Percentiles rank a stretch among this genome's conserved stretches.
These are phyloP conservation scores for Apiotrichum mycotoxinovorans DNA, from an alignment of 1,284 basidiomycete genomes.

Conservation along the genomic window DNA sequence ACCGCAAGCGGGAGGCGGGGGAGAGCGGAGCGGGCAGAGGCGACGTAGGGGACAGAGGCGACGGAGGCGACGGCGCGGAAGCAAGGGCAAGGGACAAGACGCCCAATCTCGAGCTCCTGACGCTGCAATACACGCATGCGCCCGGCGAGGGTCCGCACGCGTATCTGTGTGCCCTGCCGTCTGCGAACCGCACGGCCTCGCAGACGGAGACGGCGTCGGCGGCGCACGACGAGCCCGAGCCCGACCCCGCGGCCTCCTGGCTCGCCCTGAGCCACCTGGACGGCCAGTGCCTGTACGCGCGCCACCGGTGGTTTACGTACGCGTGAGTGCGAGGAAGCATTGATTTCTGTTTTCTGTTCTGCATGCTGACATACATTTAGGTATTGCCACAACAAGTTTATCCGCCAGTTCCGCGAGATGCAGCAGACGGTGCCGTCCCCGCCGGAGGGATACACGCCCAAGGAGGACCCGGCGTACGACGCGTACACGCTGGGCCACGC, in stretches of 20 bases:
- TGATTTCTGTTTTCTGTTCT: too few species aligned
- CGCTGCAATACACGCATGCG: constrained; percentile 31
- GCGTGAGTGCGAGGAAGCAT: constrained; percentile 53
- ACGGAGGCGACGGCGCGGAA: background rate
- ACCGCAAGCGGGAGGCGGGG: too few species aligned
- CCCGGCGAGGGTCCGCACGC: constrained; percentile 13
- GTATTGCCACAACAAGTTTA: constrained; percentile 85
- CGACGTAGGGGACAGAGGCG: background rate
- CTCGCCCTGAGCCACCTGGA: constrained; percentile 50
- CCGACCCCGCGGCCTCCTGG: constrained; percentile 44
- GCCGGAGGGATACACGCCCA: constrained; percentile 54
- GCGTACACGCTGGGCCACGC: constrained; percentile 47
- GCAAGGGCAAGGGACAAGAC: background rate
- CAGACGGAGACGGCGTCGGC: constrained; percentile 24
- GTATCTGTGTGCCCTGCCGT: constrained; percentile 47
- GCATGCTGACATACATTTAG: constrained; percentile 17
- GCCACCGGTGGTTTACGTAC: constrained; percentile 83
- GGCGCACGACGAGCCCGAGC: constrained; percentile 33
- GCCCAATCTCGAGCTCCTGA: constrained; percentile 24
- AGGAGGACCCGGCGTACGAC: constrained; percentile 64
- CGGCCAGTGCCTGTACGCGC: constrained; percentile 51
- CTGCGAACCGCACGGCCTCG: constrained; percentile 26
- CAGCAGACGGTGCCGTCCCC: background rate
- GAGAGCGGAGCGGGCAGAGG: constrained; percentile 15
- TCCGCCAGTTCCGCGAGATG: constrained; percentile 79